A percentile compares a stretch with the other conserved stretches of the same genome.
These are phyloP conservation scores for Aspergillus nanangensis DNA, from an alignment of 495 filamentous ascomycete genomes.

Conservation along the genomic window DNA sequence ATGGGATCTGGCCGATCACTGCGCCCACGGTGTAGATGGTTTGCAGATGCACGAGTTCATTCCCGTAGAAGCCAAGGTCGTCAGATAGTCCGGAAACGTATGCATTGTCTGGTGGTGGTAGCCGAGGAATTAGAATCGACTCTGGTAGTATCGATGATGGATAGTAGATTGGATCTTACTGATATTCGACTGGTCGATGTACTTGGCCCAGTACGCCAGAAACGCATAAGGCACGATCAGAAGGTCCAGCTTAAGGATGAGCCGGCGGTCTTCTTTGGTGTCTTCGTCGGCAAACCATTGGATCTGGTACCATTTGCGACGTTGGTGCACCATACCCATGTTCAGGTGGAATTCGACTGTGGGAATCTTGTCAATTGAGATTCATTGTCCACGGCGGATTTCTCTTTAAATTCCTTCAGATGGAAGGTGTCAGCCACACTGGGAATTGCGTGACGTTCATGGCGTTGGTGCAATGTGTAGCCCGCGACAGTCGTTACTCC, in stretches of 20 bases:
- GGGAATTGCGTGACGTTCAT: background rate
- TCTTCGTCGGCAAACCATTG: slow-evolving; percentile 40
- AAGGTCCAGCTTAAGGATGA: slow-evolving; percentile 43
- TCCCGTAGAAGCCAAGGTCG: slow-evolving; percentile 33
- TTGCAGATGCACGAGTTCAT: slow-evolving; percentile 44
- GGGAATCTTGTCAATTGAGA: background rate
- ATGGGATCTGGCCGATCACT: slow-evolving; percentile 46
- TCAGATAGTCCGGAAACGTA: slow-evolving; percentile 25
- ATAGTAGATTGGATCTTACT: slow-evolving; percentile 24
- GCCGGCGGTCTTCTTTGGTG: slow-evolving; percentile 33
- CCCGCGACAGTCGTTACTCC: background rate
- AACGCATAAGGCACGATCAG: slow-evolving; percentile 38
- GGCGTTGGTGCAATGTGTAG: background rate
- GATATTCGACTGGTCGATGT: slow-evolving; percentile 38
- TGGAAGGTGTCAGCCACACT: slow-evolving; percentile 1
- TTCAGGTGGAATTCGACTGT: background rate
- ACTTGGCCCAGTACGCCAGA: slow-evolving; percentile 44
- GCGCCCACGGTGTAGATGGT: slow-evolving; percentile 48
- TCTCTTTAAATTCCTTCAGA: background rate
- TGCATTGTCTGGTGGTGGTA: slow-evolving; percentile 21
- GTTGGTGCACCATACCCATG: background rate
- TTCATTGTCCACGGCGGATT: background rate
- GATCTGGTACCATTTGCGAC: slow-evolving; percentile 28
- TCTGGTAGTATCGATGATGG: background rate
- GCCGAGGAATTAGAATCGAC: slow-evolving; percentile 6